Evolutionary conservation across 2,329 filamentous ascomycete genomes (phyloP).

Genomic region (Onygena corvina): DNA sequence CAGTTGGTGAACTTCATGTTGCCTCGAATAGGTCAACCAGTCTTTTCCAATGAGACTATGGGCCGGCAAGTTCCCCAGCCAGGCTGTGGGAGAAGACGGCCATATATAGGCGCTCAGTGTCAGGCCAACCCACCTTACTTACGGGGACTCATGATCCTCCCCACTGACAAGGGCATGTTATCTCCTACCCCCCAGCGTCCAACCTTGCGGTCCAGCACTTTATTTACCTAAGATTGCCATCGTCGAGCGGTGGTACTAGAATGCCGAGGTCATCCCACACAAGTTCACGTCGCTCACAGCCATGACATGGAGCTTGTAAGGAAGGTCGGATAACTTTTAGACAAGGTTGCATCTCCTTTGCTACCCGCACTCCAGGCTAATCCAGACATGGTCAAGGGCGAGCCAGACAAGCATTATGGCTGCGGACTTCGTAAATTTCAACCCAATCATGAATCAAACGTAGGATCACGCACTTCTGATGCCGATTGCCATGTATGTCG

Average conservation of each 20-base stretch:
- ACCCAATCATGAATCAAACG: no score
- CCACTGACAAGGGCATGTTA: background rate
- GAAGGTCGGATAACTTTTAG: no score
- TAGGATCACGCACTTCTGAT: no score
- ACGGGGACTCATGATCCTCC: background rate
- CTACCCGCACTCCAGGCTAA: background rate
- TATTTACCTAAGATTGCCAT: no score
- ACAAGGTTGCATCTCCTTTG: slow-evolving; percentile 4
- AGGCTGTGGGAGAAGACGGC: background rate
- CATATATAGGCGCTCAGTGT: background rate
- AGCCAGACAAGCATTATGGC: background rate
- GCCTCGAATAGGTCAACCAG: background rate
- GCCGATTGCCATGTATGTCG: no score
- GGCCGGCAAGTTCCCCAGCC: background rate
- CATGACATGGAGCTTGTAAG: no score
- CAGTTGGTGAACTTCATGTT: slow-evolving; percentile 12
- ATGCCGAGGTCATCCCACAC: background rate
- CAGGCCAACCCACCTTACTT: background rate
- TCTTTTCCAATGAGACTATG: background rate
- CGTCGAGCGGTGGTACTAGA: no score
- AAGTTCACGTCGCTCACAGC: no score
- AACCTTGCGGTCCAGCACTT: background rate
- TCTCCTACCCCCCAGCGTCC: background rate
- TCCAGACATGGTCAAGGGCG: slow-evolving; percentile 1
- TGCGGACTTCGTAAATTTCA: no score